phyloP scores from a whole-genome alignment of 2,329 filamentous ascomycete species.

The Zasmidium cellare region DNA sequence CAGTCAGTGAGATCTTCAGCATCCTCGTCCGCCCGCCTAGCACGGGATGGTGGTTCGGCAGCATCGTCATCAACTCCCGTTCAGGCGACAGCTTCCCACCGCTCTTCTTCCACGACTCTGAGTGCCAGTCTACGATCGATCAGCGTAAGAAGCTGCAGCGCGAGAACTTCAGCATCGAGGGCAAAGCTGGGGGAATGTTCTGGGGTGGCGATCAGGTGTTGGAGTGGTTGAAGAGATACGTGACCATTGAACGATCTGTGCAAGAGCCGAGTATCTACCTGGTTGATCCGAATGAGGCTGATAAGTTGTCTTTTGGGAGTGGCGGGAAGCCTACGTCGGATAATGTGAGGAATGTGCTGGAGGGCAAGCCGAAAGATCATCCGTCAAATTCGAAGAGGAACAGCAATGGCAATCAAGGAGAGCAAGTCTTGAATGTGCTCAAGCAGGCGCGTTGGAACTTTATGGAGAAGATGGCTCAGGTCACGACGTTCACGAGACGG shows the following conservation, averaged over 20 bases:
- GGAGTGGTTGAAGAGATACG: slow-evolving; percentile 83
- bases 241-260: slow-evolving; percentile 76
- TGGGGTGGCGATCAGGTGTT: slow-evolving; percentile 98
- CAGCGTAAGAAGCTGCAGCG: slow-evolving; percentile 84
- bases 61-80: slow-evolving; percentile 86
- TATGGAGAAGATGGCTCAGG: slow-evolving; percentile 93
- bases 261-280: slow-evolving; percentile 91
- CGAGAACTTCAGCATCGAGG: slow-evolving; percentile 71
- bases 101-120: slow-evolving; percentile 94
- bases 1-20: slow-evolving; percentile 86
- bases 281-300: slow-evolving; percentile 81
- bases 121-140: slow-evolving; percentile 92
- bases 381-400: slow-evolving; percentile 34
- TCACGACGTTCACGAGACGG: slow-evolving; percentile 90
- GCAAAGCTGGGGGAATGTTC: slow-evolving; percentile 73
- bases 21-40: slow-evolving; percentile 88
- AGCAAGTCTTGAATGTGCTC: slow-evolving; percentile 87
- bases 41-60: slow-evolving; percentile 98
- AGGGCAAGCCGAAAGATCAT: slow-evolving; percentile 38
- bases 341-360: slow-evolving; percentile 45
- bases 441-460: slow-evolving; percentile 97
- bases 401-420: slow-evolving; percentile 71
- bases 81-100: slow-evolving; percentile 92
- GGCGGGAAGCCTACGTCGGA: slow-evolving; percentile 52
- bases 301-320: slow-evolving; percentile 75